phyloP scores from a whole-genome alignment of 257 asterid genomes.

The Lavandula angustifolia region DNA sequence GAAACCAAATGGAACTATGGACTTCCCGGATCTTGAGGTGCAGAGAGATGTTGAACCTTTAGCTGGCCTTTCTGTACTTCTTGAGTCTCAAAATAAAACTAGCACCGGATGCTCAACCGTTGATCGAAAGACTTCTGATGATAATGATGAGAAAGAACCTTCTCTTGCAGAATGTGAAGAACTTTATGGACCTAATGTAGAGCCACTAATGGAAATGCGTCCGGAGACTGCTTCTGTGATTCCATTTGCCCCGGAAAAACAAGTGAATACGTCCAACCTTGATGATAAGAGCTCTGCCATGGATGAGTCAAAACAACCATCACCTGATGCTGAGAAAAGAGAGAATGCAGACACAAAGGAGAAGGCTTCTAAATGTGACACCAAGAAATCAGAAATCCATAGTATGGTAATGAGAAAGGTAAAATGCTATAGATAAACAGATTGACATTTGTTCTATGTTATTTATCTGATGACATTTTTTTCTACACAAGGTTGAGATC shows the following conservation, averaged over 20 bases:
- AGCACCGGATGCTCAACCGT: slow-evolving; percentile 35
- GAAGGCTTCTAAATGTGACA: slow-evolving; percentile 40
- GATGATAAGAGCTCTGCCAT: slow-evolving; percentile 1
- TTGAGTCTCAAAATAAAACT: slow-evolving; percentile 35
- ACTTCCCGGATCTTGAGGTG: slow-evolving; percentile 29
- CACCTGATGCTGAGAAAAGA: slow-evolving; percentile 34
- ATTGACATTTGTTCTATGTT: not conserved
- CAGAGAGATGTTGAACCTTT: slow-evolving; percentile 38
- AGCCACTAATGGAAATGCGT: slow-evolving; percentile 54
- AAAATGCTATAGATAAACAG: slow-evolving; percentile 9
- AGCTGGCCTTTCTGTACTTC: slow-evolving; percentile 31
- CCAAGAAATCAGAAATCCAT: slow-evolving; percentile 47
- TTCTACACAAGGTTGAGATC: slow-evolving; percentile 76
- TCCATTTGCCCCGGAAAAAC: slow-evolving; percentile 27
- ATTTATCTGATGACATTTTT: not conserved
- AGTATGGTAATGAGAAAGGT: slow-evolving; percentile 50
- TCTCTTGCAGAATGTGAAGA: slow-evolving; percentile 84
- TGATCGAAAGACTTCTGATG: slow-evolving; percentile 41
- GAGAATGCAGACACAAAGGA: slow-evolving; percentile 41
- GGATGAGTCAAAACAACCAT: slow-evolving; percentile 41
- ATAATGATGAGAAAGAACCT: slow-evolving; percentile 57
- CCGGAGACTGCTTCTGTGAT: slow-evolving; percentile 47
- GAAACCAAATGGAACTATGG: slow-evolving; percentile 42
- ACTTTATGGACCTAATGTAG: slow-evolving; percentile 90
- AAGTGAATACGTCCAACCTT: too few relatives aligned